phyloP scores from a whole-genome alignment of 1,284 basidiomycete genomes.

The Ustilago trichophora region DNA sequence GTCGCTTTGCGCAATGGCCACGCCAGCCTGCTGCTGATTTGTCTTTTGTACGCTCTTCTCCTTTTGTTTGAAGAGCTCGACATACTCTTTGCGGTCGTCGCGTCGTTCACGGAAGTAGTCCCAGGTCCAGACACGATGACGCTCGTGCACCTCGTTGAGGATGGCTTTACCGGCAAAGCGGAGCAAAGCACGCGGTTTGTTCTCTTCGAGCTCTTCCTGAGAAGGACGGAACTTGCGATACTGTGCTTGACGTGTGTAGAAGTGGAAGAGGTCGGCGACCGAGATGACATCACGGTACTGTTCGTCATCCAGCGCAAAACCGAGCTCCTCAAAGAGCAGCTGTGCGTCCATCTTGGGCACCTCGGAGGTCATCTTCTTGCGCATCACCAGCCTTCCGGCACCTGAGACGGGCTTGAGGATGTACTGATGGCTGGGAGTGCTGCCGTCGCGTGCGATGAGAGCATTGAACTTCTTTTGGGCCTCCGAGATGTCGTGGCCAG shows the following conservation, averaged over 20 bases:
- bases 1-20: constrained; percentile 49
- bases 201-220: constrained; percentile 74
- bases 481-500: constrained; percentile 73
- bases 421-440: constrained; percentile 78
- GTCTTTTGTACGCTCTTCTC: constrained; percentile 67
- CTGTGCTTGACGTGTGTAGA: constrained; percentile 89
- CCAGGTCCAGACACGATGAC: constrained; percentile 89
- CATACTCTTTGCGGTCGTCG: constrained; percentile 83
- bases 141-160: constrained; percentile 84
- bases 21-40: constrained; percentile 55
- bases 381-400: constrained; percentile 87
- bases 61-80: constrained; percentile 82
- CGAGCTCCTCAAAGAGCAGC: constrained; percentile 92
- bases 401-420: constrained; percentile 95
- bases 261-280: constrained; percentile 95
- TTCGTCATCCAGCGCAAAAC: constrained; percentile 88
- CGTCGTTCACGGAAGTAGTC: constrained; percentile 86
- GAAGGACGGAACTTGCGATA: constrained; percentile 73
- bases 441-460: constrained; percentile 69
- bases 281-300: constrained; percentile 96
- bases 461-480: constrained; percentile 81
- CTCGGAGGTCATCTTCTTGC: constrained; percentile 75
- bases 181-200: constrained; percentile 78
- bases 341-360: constrained; percentile 84
- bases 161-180: constrained; percentile 86